Evolutionary conservation across 2,329 filamentous ascomycete genomes (phyloP).

Genomic region (Aschersonia sp.): DNA sequence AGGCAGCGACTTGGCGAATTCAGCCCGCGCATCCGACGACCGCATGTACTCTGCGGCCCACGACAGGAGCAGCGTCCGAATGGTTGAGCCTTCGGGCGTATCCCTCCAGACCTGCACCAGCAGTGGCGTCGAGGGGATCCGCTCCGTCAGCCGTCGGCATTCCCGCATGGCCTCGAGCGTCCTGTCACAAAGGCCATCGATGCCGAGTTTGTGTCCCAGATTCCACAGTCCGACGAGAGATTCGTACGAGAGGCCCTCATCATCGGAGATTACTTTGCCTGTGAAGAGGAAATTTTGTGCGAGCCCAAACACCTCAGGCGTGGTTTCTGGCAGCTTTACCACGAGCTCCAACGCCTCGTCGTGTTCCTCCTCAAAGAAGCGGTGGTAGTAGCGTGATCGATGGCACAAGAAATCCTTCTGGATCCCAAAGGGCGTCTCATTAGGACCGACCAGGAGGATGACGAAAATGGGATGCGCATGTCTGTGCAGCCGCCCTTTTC

Average conservation of each 20-base stretch:
- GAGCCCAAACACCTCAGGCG: conserved; percentile 37
- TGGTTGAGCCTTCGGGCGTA: conserved; percentile 43
- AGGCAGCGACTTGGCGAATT: conserved; percentile 46
- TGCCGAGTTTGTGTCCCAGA: conserved; percentile 33
- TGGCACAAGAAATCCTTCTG: conserved; percentile 44
- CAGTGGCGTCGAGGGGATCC: conserved; percentile 42
- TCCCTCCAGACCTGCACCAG: conserved; percentile 48
- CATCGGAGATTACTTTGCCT: conserved; percentile 27
- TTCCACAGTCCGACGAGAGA: conserved; percentile 42
- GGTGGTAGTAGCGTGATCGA: conserved; percentile 32
- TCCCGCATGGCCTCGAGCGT: conserved; percentile 44
- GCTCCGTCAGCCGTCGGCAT: conserved; percentile 33
- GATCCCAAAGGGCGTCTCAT: conserved; percentile 39
- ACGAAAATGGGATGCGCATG: conserved; percentile 41
- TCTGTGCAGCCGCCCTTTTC: conserved; percentile 13
- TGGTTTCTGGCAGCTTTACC: conserved; percentile 32
- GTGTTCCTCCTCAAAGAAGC: conserved; percentile 23
- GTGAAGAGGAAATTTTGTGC: conserved; percentile 41
- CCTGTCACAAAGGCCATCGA: conserved; percentile 40
- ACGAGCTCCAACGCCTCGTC: conserved; percentile 32
- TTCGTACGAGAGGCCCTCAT: conserved; percentile 35
- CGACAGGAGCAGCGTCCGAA: conserved; percentile 40
- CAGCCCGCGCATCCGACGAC: conserved; percentile 37
- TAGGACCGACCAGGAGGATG: conserved; percentile 36
- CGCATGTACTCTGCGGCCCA: conserved; percentile 52